Conservation (phyloP, 2,329 filamentous ascomycete genomes). For the Venturiaceae sp. region DNA sequence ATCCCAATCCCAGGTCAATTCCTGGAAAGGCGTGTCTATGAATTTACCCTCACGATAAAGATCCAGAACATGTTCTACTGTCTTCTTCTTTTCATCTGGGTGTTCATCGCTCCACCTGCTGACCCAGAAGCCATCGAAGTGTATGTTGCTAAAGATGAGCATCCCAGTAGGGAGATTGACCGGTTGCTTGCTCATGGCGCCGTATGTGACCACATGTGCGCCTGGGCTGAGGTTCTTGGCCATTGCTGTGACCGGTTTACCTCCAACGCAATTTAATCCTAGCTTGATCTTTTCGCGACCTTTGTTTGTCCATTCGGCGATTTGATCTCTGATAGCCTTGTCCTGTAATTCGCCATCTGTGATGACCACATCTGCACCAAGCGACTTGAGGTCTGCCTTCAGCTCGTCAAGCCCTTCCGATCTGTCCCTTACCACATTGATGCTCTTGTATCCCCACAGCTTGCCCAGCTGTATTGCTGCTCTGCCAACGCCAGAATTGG, state of each 20-base stretch:
- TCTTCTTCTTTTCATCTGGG: slow-evolving; percentile 62
- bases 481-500: slow-evolving; percentile 85
- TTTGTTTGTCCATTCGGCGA: slow-evolving; percentile 58
- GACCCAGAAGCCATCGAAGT: slow-evolving; percentile 91
- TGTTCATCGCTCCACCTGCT: slow-evolving; percentile 77
- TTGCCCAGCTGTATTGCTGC: slow-evolving; percentile 81
- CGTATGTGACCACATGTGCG: slow-evolving; percentile 82
- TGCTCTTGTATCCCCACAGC: slow-evolving; percentile 80
- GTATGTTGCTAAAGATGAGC: slow-evolving; percentile 87
- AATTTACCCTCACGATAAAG: slow-evolving; percentile 69
- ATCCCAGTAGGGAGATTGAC: slow-evolving; percentile 71
- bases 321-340: slow-evolving; percentile 52
- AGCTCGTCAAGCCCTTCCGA: slow-evolving; percentile 56
- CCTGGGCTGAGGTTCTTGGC: slow-evolving; percentile 60
- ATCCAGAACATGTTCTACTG: slow-evolving; percentile 75
- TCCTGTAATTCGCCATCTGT: slow-evolving; percentile 51
- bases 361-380: slow-evolving; percentile 55
- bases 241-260: slow-evolving; percentile 69
- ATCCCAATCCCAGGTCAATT: slow-evolving; percentile 74
- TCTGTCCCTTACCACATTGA: slow-evolving; percentile 78
- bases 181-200: slow-evolving; percentile 87
- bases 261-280: slow-evolving; percentile 89
- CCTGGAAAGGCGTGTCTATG: slow-evolving; percentile 70
- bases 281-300: slow-evolving; percentile 65
- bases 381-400: slow-evolving; percentile 47